Conservation (phyloP, 495 filamentous ascomycete species). For the Neurospora sp. region DNA sequence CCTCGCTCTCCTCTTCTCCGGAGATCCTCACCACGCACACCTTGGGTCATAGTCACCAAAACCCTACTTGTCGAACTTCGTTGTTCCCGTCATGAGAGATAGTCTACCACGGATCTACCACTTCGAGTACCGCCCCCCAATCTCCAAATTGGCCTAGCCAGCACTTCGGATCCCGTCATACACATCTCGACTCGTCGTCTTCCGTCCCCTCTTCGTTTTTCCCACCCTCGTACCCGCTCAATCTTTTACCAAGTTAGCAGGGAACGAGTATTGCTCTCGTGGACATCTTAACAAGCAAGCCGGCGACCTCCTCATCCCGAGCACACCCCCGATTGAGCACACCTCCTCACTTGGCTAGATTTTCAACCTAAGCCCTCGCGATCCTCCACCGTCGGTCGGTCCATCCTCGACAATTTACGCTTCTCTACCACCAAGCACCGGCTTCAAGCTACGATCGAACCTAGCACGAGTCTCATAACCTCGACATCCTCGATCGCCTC, state of each 20-base stretch:
- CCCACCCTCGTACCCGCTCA: background rate
- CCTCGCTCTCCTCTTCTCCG: conserved; percentile 7
- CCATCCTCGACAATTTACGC: background rate
- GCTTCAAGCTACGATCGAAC: background rate
- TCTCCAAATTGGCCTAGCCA: conserved; percentile 11
- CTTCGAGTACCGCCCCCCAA: conserved; percentile 10
- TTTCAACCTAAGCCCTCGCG: background rate
- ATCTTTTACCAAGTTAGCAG: background rate
- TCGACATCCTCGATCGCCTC: background rate
- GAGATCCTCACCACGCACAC: conserved; percentile 9
- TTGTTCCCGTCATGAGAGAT: conserved; percentile 15
- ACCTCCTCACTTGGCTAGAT: background rate
- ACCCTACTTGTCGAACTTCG: background rate
- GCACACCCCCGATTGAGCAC: background rate
- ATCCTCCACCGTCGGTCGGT: background rate
- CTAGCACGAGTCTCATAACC: background rate
- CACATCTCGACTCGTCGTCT: background rate
- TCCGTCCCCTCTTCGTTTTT: background rate
- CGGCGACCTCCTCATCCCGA: background rate
- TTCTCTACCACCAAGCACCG: background rate
- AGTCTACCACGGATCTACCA: conserved; percentile 2
- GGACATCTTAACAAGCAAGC: background rate
- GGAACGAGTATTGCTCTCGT: background rate
- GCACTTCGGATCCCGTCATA: background rate
- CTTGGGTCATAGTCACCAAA: background rate